These are phyloP conservation scores for Solanum arcanum DNA, from an alignment of 257 asterid genomes.

Conservation along the genomic window DNA sequence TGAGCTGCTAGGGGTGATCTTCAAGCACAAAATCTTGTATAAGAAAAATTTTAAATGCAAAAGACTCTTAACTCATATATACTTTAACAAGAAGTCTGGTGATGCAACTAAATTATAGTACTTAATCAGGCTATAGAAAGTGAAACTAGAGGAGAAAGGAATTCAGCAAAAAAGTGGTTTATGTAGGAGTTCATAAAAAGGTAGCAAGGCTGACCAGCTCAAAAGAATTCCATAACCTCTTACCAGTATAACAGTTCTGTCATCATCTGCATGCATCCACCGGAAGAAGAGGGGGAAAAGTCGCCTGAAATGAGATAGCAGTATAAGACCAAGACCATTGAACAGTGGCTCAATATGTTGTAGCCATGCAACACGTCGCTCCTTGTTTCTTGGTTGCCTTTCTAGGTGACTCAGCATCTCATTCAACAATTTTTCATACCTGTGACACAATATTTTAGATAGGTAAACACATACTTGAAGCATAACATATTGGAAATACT, in stretches of 20 bases:
- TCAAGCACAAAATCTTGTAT: background rate
- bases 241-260: slow-evolving; percentile 76
- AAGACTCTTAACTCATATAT: background rate
- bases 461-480: background rate
- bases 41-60: background rate
- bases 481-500: background rate
- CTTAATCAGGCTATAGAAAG: background rate
- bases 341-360: slow-evolving; percentile 61
- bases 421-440: slow-evolving; percentile 74
- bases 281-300: slow-evolving; percentile 81
- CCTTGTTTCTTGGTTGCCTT: slow-evolving; percentile 84
- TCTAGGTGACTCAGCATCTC: slow-evolving; percentile 91
- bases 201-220: background rate
- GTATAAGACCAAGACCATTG: slow-evolving; percentile 50
- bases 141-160: background rate
- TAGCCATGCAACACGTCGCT: slow-evolving; percentile 77
- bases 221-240: slow-evolving; percentile 9
- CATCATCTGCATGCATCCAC: slow-evolving; percentile 95
- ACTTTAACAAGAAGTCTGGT: background rate
- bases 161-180: background rate
- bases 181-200: background rate
- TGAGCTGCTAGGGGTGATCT: background rate
- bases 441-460: slow-evolving; percentile 5
- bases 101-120: background rate
- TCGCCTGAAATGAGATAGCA: slow-evolving; percentile 73